Base-by-base conservation (phyloP, 2,329 filamentous ascomycete genomes). In the Elsinoe batatas region DNA sequence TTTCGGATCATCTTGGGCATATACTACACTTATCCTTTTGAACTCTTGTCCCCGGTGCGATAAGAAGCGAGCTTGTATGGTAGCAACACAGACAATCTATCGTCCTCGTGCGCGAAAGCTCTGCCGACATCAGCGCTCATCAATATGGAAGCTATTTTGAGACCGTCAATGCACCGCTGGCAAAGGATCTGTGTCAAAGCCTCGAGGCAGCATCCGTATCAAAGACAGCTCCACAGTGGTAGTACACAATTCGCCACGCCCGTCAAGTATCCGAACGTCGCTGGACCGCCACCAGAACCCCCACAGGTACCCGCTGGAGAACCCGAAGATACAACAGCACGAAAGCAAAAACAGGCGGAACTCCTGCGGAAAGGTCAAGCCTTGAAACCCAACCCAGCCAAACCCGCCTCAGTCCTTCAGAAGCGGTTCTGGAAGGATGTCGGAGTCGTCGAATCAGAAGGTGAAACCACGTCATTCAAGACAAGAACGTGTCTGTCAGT, bases 381-480 rank as follows among this genome's bases (percentile, higher is more conserved):
- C 59, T 60, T 72, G 53, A 71, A 68, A 49, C 58, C 69, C 2
- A 66, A 72, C 53, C 69, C 73, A 2, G 63, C 68, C 32, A 77
- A 77, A 60, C 74, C 76, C 1, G 67, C 69, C 15, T 73, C 68
- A 35, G 65, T 79, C 57, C 76, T 84, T 65, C 77, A 77, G 65
- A 87, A 83, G 74, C 80, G 91, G 54, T 96, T 96, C 74, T 97
- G 91, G 91, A 88, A 86, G 69, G 80, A 93, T 66, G 88, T 93
- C 1, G 70, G 77, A 58, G 83, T 96, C 36, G 76, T 79, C 61
- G 81, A 86, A 65, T 78, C 79, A 8, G 74, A 83, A 60, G 84
- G 85, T 87, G 73, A 56, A 71, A 26, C 26, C 5, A 3, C 22
- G 22, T 22, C 22, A 10, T 1, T 12, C 15, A 18, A 22, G 18